These are phyloP conservation scores for Paraphaeosphaeria minitans DNA, from an alignment of 2,329 filamentous ascomycete genomes.

Conservation along the genomic window DNA sequence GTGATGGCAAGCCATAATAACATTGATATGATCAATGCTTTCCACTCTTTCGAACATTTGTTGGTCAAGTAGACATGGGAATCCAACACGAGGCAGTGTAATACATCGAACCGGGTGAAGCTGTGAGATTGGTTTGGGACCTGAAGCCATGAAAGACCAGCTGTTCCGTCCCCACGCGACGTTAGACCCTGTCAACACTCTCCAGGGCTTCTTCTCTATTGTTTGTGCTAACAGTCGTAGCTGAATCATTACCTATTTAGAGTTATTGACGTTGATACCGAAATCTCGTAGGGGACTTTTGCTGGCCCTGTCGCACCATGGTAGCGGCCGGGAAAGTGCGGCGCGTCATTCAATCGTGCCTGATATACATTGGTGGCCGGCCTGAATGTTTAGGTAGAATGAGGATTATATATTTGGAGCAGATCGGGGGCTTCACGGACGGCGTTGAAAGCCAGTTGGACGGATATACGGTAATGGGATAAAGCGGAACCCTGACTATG, in stretches of 20 bases:
- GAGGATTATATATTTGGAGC: neutral
- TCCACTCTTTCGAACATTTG: neutral
- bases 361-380: neutral
- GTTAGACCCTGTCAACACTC: no score
- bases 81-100: neutral
- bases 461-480: no score
- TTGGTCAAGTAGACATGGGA: neutral
- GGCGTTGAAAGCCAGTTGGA: neutral
- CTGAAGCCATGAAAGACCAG: no score
- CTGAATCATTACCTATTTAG: no score
- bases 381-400: neutral
- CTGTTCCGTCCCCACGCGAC: no score
- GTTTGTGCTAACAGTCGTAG: no score
- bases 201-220: no score
- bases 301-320: neutral
- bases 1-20: neutral
- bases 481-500: no score
- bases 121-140: no score
- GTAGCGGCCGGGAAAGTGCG: neutral
- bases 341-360: neutral
- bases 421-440: neutral
- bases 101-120: no score
- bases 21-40: neutral
- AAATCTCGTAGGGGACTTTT: neutral
- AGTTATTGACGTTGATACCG: neutral